Evolutionary conservation across 164 flowering plant species (phyloP).

Genomic region (Magnolia sinica): DNA sequence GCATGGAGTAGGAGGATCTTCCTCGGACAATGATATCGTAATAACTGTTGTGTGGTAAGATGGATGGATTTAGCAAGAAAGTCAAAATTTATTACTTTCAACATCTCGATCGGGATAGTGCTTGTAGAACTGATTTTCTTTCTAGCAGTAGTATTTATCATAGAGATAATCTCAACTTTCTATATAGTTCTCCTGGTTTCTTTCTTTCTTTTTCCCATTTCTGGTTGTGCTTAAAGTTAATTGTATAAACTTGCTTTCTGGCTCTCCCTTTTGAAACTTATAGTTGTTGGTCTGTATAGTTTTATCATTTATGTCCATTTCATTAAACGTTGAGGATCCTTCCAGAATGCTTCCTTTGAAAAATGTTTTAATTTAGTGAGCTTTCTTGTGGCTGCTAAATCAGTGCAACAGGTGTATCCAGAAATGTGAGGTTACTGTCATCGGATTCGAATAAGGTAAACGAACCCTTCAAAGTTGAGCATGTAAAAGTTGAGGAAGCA

Average conservation of each 20-base stretch:
- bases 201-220: neutral
- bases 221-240: neutral
- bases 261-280: neutral
- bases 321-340: neutral
- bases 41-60: neutral
- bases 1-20: neutral
- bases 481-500: conserved; percentile 80
- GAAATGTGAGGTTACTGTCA: conserved; percentile 49
- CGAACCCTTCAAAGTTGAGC: conserved; percentile 59
- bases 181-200: neutral
- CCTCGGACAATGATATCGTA: neutral
- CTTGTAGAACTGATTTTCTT: neutral
- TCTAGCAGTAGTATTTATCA: neutral
- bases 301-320: neutral
- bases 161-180: neutral
- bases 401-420: conserved; percentile 34
- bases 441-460: conserved; percentile 61
- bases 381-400: conserved; percentile 14
- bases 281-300: neutral
- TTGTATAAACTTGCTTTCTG: neutral
- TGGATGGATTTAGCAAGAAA: neutral
- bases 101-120: neutral
- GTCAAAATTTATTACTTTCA: neutral
- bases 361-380: neutral
- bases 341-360: neutral